Evolutionary conservation across 345 rosid genomes (phyloP), one percentile per base, ranked within the genome.

Genomic region (Rhodamnia rubescens): DNA sequence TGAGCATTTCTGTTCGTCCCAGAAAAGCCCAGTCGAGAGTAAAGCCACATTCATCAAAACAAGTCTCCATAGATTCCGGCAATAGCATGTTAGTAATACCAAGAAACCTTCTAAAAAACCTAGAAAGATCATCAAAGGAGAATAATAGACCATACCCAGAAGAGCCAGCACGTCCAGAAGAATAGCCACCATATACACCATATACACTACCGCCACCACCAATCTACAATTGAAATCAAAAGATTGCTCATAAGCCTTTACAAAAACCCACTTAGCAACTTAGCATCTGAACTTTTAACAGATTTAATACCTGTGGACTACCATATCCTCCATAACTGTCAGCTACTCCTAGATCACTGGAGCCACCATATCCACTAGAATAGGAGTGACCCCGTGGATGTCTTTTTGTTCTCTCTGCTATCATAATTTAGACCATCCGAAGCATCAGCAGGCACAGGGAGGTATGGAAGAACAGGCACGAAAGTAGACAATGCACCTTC

Each of bases 381-480:
- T 93, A 95, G 84, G 91, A 88, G 91, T 91, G 94, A 36, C 98
- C 95, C 42, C 94, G 98, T 12, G 90, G 93, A 87, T 88, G 92
- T 86, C 98, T 96, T 92, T 92, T 91, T 94, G 92, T 90, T 92
- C 84, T 95, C 99, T 89, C 98, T 94, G 78, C 92, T 89, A 84
- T 93, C 95, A 85, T 94, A 93, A 82, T 84, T 83, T 84, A 92
- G 85, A 83, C 89, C 42, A 27, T 94, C 94, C 47, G 94, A 88
- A 84, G 89, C 88, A 82, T 96, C 98, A 40, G 93, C 88, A 88
- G 98, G 91, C 86, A 95, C 91, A 26, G 98, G 96, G 86, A 95
- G 93, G 87, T 96, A 97, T 10, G 98, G 98, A 85, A 97, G 88
- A 85, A 97, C 98, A 51, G 98, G 99, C 86, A 97, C 87, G 84